phyloP scores from a whole-genome alignment of 768 basidiomycete species.

The Boletus rex-veris region DNA sequence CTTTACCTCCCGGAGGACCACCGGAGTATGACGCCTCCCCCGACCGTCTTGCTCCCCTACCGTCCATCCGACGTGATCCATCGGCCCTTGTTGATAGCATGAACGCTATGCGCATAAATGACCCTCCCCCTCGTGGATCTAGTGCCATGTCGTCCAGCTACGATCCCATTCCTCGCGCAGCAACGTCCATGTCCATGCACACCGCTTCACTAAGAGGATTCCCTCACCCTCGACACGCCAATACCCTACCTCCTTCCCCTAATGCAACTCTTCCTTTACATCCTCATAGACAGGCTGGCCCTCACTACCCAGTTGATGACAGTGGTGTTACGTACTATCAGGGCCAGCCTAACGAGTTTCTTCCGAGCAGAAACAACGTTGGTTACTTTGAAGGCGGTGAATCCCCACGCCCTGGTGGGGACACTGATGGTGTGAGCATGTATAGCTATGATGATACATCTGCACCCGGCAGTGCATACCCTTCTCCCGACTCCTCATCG shows the following conservation, averaged over 20 bases:
- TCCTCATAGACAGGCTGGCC: constrained; percentile 22
- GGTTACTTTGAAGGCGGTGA: constrained; percentile 26
- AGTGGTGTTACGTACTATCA: constrained; percentile 17
- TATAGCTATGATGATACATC: constrained; percentile 40
- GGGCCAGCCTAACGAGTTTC: constrained; percentile 8
- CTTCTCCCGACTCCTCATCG: constrained; percentile 22
- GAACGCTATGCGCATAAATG: constrained; percentile 50
- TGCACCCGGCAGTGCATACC: constrained; percentile 29
- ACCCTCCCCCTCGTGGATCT: constrained; percentile 34
- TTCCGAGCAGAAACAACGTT: constrained; percentile 26
- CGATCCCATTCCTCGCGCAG: constrained; percentile 53
- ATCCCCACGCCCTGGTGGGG: constrained; percentile 24
- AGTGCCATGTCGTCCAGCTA: constrained; percentile 25
- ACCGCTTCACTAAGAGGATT: constrained; percentile 29
- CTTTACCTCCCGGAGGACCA: constrained; percentile 39
- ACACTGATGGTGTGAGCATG: constrained; percentile 36
- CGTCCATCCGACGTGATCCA: constrained; percentile 39
- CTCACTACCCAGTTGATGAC: constrained; percentile 35
- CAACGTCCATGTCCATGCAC: constrained; percentile 56
- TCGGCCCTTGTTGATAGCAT: constrained; percentile 49
- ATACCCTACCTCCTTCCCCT: constrained; percentile 38
- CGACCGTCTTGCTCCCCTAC: constrained; percentile 28
- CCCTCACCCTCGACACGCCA: constrained; percentile 38
- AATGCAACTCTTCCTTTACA: constrained; percentile 21
- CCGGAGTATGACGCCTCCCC: constrained; percentile 30